Conservation (phyloP, 768 basidiomycete genomes). For the Paxillus rubicundulus region DNA sequence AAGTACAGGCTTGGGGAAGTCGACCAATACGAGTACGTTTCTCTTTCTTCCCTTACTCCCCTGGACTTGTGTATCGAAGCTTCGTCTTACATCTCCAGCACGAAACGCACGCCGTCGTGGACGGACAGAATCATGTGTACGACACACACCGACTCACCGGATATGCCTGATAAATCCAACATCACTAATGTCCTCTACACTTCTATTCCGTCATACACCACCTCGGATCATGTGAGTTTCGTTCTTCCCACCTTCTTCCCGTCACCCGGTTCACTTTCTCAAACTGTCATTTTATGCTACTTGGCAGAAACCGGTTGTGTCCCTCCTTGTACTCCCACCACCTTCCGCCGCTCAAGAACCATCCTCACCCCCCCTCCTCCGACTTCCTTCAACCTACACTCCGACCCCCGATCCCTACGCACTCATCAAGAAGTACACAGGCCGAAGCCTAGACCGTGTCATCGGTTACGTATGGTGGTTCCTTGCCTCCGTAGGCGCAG, state of each 20-base stretch:
- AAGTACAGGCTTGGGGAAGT: conserved; percentile 82
- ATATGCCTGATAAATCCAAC: conserved; percentile 46
- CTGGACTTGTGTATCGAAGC: conserved; percentile 5
- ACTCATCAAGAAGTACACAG: conserved; percentile 57
- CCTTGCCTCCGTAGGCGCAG: conserved; percentile 72
- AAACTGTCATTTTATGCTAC: not conserved
- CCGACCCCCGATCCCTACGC: conserved; percentile 56
- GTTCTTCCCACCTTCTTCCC: not conserved
- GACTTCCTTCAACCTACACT: conserved; percentile 48
- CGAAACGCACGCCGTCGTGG: conserved; percentile 81
- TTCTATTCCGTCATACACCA: conserved; percentile 76
- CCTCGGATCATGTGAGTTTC: conserved; percentile 80
- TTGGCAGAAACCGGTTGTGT: conserved; percentile 80
- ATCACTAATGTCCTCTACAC: conserved; percentile 74
- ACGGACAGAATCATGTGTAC: conserved; percentile 91
- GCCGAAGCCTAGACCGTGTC: conserved; percentile 66
- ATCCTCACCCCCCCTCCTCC: conserved; percentile 39
- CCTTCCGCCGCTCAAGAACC: conserved; percentile 14
- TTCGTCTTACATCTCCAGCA: conserved; percentile 34
- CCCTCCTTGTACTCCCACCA: conserved; percentile 62
- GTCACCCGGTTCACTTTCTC: not conserved
- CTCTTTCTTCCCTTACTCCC: not conserved
- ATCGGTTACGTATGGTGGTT: conserved; percentile 82
- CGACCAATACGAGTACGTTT: conserved; percentile 71
- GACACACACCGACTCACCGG: conserved; percentile 64